Conservation (phyloP, 495 filamentous ascomycete genomes). For the Lasiosphaeria ovina region DNA sequence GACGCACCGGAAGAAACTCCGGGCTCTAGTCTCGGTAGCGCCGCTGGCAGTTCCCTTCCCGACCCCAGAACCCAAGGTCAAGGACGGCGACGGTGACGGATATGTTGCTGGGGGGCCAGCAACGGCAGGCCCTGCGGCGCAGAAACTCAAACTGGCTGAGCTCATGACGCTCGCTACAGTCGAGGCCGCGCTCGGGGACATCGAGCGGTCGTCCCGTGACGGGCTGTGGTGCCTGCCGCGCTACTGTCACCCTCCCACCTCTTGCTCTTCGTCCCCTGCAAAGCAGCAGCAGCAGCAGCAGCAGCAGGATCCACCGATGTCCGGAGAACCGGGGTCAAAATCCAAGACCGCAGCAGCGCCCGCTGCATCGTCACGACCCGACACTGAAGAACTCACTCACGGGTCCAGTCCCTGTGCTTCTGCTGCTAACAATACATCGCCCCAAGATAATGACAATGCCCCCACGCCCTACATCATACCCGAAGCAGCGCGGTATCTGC, state of each 20-base stretch:
- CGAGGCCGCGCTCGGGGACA: slow-evolving; percentile 40
- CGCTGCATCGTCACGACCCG: no score
- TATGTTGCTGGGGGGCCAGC: no score
- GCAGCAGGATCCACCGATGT: no score
- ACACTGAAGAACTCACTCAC: no score
- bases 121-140: no score
- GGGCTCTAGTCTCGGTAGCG: slow-evolving; percentile 35
- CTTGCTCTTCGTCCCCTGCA: background rate
- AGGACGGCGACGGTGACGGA: no score
- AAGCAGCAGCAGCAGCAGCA: no score
- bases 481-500: slow-evolving; percentile 33
- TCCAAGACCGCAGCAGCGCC: no score
- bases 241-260: slow-evolving; percentile 3
- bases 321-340: no score
- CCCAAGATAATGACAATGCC: background rate
- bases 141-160: slow-evolving; percentile 38
- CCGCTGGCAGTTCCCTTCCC: slow-evolving; percentile 40
- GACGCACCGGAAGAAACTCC: slow-evolving; percentile 8
- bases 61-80: slow-evolving; percentile 43
- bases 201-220: slow-evolving; percentile 24
- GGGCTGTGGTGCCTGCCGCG: slow-evolving; percentile 50
- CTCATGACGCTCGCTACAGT: slow-evolving; percentile 45
- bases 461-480: slow-evolving; percentile 26
- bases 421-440: no score
- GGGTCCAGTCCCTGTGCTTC: no score